A percentile compares a stretch with the other conserved stretches of the same genome.
phyloP scores from a whole-genome alignment of 129 eudicot species.

The Lactuca saligna region DNA sequence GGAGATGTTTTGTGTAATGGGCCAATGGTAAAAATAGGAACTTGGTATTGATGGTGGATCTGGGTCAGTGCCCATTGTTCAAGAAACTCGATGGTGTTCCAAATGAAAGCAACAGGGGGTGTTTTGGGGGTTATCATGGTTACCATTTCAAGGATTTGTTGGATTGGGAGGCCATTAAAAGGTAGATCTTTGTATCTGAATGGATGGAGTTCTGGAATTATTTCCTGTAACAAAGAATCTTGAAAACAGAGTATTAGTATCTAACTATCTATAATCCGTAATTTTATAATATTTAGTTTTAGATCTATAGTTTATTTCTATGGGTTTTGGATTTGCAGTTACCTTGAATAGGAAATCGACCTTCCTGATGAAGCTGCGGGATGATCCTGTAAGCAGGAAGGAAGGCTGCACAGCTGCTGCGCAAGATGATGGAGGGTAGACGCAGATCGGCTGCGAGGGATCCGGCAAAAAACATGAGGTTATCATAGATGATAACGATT shows the following conservation, averaged over 20 bases:
- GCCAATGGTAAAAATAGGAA: constrained; percentile 51
- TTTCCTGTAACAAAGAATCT: constrained; percentile 35
- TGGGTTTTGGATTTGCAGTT: not conserved
- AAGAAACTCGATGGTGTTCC: constrained; percentile 46
- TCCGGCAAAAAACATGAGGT: constrained; percentile 27
- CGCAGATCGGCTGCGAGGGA: constrained; percentile 29
- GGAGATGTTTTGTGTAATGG: constrained; percentile 50
- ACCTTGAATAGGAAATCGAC: constrained; percentile 30
- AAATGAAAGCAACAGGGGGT: constrained; percentile 44
- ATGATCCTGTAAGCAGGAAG: constrained; percentile 22
- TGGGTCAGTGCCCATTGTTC: constrained; percentile 38
- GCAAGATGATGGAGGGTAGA: constrained; percentile 28
- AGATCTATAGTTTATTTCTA: not conserved
- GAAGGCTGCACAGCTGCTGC: constrained; percentile 25
- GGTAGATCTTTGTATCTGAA: constrained; percentile 55
- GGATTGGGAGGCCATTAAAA: not conserved
- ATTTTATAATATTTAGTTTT: not conserved
- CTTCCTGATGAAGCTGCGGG: constrained; percentile 31
- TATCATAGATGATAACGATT: constrained; percentile 26
- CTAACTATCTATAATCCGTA: too few species aligned
- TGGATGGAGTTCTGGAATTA: constrained; percentile 39
- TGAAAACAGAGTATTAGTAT: not conserved
- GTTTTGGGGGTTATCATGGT: constrained; percentile 12
- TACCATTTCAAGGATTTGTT: not conserved
- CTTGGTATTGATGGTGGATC: constrained; percentile 33